Evolutionary conservation across 805 yeast species (phyloP).

Genomic region (Monosporozyma siamensis): DNA sequence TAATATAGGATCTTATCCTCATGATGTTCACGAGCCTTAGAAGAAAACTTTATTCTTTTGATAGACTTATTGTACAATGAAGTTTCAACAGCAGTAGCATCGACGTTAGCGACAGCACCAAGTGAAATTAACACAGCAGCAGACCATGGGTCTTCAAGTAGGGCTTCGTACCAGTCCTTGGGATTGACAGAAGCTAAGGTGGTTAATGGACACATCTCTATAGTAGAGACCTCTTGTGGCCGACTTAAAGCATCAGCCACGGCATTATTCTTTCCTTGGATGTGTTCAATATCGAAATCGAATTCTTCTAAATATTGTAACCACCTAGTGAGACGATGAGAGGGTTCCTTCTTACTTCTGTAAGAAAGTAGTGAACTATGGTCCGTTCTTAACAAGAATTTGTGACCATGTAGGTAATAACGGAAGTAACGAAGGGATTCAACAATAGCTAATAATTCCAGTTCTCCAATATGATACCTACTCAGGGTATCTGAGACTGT

Average conservation of each 20-base stretch:
- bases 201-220: not conserved
- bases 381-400: not conserved
- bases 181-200: not conserved
- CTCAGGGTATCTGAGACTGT: not conserved
- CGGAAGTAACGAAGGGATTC: not conserved
- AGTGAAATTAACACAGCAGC: not conserved
- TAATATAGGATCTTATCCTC: not conserved
- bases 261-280: slow-evolving; percentile 6
- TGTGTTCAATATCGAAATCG: slow-evolving; percentile 8
- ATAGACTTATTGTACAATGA: not conserved
- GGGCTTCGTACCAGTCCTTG: not conserved
- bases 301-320: slow-evolving; percentile 7
- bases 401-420: not conserved
- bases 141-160: not conserved
- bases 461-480: not conserved
- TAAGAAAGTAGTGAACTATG: not conserved
- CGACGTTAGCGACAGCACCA: not conserved
- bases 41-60: not conserved
- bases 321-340: slow-evolving; percentile 7
- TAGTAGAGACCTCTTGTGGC: not conserved
- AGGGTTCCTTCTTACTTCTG: slow-evolving; percentile 7
- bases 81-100: not conserved
- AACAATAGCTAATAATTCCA: not conserved
- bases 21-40: slow-evolving; percentile 3
- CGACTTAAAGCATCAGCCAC: slow-evolving; percentile 9